These are phyloP conservation scores for Narthecium ossifragum DNA, from an alignment of 106 monocot species.

Conservation along the genomic window DNA sequence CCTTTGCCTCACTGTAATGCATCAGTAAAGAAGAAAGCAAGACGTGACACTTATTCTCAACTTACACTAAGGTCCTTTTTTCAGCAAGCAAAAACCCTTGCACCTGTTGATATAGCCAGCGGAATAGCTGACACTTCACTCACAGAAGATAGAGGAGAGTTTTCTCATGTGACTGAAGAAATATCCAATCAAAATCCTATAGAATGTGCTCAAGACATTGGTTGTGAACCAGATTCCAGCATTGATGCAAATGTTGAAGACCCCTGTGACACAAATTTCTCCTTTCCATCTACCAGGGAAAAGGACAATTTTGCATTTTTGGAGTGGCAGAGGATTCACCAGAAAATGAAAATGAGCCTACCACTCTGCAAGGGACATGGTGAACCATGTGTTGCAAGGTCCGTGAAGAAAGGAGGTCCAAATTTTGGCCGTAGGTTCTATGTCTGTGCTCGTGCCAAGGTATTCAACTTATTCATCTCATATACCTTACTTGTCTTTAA, in stretches of 20 bases:
- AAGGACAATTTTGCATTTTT: conserved; percentile 41
- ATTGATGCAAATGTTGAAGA: conserved; percentile 5
- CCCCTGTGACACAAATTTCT: conserved; percentile 7
- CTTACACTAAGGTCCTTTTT: conserved; percentile 75
- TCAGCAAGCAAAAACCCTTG: conserved; percentile 22
- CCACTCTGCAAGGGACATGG: conserved; percentile 89
- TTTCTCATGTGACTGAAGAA: conserved; percentile 4
- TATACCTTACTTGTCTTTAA: too few relatives aligned
- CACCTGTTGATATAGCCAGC: too few relatives aligned
- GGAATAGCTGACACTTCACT: too few relatives aligned
- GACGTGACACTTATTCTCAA: conserved; percentile 39
- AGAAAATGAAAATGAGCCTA: conserved; percentile 84
- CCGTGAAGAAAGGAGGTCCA: conserved; percentile 79
- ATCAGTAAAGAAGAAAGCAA: conserved; percentile 38
- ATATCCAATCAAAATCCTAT: conserved; percentile 1
- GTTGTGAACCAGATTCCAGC: conserved; percentile 10
- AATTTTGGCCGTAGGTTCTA: conserved; percentile 92
- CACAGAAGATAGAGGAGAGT: conserved; percentile 11
- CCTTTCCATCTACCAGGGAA: conserved; percentile 19
- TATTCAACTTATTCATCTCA: conserved; percentile 15
- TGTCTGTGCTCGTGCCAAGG: conserved; percentile 94
- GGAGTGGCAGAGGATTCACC: conserved; percentile 82
- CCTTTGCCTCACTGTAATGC: neutral
- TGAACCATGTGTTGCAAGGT: conserved; percentile 96
- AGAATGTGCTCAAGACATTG: conserved; percentile 9